Base-by-base conservation (phyloP, 1,139 yeast genomes). In the Meyerozyma elateridarum region DNA sequence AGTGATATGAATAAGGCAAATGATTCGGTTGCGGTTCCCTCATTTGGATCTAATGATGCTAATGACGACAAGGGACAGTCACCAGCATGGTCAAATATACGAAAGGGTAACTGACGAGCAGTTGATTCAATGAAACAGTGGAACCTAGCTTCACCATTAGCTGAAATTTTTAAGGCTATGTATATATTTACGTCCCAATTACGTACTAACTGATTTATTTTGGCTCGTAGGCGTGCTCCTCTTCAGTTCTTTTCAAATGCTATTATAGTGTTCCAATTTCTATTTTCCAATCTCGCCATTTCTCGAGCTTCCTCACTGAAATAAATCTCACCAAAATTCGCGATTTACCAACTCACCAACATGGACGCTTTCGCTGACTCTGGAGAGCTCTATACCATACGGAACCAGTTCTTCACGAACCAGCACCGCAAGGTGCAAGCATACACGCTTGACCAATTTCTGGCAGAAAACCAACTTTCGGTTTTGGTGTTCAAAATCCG, bases 321-420 rank as follows among this genome's bases (percentile, higher is more conserved):
- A n/a, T n/a, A n/a, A n/a, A n/a, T n/a, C n/a, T n/a, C n/a, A n/a
- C n/a, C n/a, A 20, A 11, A 20, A 19, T 18, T 13, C 12, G 18
- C 31, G 27, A 25, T 30, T 27, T 18, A 20, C n/a, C 30, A 27
- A 20, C 36, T 27, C 33, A 25, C 33, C 34, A 50, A 28, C 26
- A 64, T 64, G 70, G 67, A 63, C 40, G 51, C 56, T 29, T 62
- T 61, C 37, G 53, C 61, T 30, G 70, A 64, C 40, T 61, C 68
- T 2, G 65, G 65, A 58, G 52, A 9, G 52, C 51, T 68, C 22
- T 68, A 59, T 49, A 61, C 61, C 30, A 55, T 70, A 26, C 56
- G 69, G 38, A 67, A 63, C 49, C 73, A 70, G 43, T 70, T 70
- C 49, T 69, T 58, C 47, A 65, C 75, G 24, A 59, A 64, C 39